Base-by-base conservation (phyloP, 176 grass and related monocot species). In the Musa troglodytarum region DNA sequence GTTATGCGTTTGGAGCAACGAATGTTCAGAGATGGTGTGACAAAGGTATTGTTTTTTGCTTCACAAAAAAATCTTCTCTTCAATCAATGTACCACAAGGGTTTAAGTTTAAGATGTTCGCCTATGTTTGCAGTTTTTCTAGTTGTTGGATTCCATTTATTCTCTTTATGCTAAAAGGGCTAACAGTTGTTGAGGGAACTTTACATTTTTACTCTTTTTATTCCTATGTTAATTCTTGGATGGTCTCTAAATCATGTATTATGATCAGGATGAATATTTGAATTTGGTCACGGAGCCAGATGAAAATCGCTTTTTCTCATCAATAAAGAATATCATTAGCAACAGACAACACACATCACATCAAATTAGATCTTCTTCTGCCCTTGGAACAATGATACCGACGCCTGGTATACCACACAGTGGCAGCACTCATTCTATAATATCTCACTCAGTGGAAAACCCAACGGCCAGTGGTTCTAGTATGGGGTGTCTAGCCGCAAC, bases 331-430 rank as follows among this genome's bases (percentile, higher is more conserved):
- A 72, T 72, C 77, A 10, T 75, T 28, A 80, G 55, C 17, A 80
- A 74, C 53, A 77, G 78, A 21, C 52, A 34, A 26, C 79, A 81
- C 9, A 28, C 34, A 12, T 16, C 58, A 59, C 63, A 82, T 51
- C 50, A 82, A 58, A 77, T 83, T 21, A 83, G 84, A 67, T 84
- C 88, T 82, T 92, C 89, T 29, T 93, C 90, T 28, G 65, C 79
- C 50, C 88, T 78, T 78, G 78, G 84, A 52, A 89, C 85, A 23
- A 98, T 98, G 95, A 94, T 98, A 75, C 95, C 90, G 1, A 98
- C 95, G 17, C 95, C 95, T 77, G 90, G 95, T 74, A 94, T 98
- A 67, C 66, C 80, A 2, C 90, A 97, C 54, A 82, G 81, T 50
- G 49, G 80, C 13, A 71, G 73, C 82, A 84, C 82, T 84, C 91